Conservation (phyloP, 1,284 basidiomycete species). For the Austroboletus olivaceoglutinosus region DNA sequence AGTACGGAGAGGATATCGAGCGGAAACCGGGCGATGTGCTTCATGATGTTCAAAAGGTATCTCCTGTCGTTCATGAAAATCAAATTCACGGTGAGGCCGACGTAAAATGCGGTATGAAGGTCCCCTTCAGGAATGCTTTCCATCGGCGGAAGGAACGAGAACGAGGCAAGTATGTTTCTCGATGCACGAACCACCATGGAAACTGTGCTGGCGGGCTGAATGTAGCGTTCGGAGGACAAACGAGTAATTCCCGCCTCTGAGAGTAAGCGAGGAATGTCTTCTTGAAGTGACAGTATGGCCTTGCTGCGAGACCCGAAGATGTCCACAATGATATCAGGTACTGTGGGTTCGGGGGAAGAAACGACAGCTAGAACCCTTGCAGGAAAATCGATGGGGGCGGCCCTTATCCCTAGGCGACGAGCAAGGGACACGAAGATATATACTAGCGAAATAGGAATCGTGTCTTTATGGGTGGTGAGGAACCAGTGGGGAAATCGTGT, state of each 20-base stretch:
- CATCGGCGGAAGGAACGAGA: conserved; percentile 19
- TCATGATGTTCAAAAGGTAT: conserved; percentile 30
- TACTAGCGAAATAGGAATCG: conserved; percentile 60
- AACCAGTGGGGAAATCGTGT: conserved; percentile 62
- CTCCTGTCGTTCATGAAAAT: conserved; percentile 31
- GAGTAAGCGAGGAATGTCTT: conserved; percentile 35
- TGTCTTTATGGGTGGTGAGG: conserved; percentile 45
- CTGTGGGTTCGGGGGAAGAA: conserved; percentile 32
- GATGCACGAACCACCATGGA: conserved; percentile 44
- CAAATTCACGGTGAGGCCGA: conserved; percentile 30
- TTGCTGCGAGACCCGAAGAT: conserved; percentile 40
- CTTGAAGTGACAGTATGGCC: conserved; percentile 34
- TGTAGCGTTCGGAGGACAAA: conserved; percentile 17
- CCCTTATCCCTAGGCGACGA: conserved; percentile 48
- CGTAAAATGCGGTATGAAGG: conserved; percentile 33
- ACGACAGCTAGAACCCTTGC: conserved; percentile 51
- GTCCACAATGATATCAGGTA: conserved; percentile 46
- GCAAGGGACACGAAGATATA: conserved; percentile 58
- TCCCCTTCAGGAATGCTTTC: conserved; percentile 25
- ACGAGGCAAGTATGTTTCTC: conserved; percentile 39
- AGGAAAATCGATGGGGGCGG: conserved; percentile 57
- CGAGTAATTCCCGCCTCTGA: conserved; percentile 28
- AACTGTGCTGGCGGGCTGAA: conserved; percentile 35
- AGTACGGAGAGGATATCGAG: conserved; percentile 32
- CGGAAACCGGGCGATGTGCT: conserved; percentile 31